Evolutionary conservation across 2,329 filamentous ascomycete genomes (phyloP).

Genomic region (Cladophialophora exuberans): DNA sequence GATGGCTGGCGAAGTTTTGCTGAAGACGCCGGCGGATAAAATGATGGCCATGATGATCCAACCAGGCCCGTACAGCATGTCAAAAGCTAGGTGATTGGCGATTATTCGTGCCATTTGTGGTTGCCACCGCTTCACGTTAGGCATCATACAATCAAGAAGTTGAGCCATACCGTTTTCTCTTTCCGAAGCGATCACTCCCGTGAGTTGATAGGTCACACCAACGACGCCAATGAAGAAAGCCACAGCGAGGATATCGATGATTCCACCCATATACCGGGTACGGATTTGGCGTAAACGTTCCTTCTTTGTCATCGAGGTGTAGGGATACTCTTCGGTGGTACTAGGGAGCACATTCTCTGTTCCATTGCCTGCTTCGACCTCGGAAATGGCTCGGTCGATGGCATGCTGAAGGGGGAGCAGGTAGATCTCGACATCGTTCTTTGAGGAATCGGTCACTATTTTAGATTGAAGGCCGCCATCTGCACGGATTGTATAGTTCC

Average conservation of each 20-base stretch:
- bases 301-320: conserved; percentile 70
- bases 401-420: conserved; percentile 77
- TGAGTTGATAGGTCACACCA: conserved; percentile 83
- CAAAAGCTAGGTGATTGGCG: conserved; percentile 79
- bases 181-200: conserved; percentile 82
- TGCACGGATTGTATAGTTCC: conserved; percentile 85
- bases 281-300: conserved; percentile 70
- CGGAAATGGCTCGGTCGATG: conserved; percentile 70
- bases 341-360: conserved; percentile 46
- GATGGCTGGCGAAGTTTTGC: conserved; percentile 64
- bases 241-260: conserved; percentile 77
- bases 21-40: conserved; percentile 66
- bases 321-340: conserved; percentile 68
- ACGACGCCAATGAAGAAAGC: conserved; percentile 79
- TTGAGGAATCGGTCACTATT: conserved; percentile 65
- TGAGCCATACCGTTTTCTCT: conserved; percentile 86
- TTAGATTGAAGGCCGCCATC: conserved; percentile 71
- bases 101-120: conserved; percentile 77
- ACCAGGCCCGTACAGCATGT: conserved; percentile 76
- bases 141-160: conserved; percentile 89
- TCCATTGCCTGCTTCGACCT: conserved; percentile 50
- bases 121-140: conserved; percentile 72
- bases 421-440: conserved; percentile 78
- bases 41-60: conserved; percentile 79
- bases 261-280: conserved; percentile 68